Evolutionary conservation across 139 green algal species (phyloP).

Genomic region (Eudorina sp.): DNA sequence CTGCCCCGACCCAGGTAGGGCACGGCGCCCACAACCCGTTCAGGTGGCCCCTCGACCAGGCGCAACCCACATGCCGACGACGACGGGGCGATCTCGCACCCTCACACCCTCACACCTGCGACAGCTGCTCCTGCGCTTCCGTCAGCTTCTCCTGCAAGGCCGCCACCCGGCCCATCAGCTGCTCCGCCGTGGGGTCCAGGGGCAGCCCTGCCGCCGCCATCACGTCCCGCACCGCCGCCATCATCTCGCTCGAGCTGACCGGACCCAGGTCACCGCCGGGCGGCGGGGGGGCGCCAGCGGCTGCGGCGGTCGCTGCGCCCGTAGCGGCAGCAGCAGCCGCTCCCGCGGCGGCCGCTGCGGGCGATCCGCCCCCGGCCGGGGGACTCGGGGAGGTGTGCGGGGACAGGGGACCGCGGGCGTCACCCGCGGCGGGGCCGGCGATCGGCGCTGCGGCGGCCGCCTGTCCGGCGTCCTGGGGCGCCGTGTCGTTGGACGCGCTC

Average conservation of each 20-base stretch:
- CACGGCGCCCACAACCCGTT: not conserved
- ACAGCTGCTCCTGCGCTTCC: not conserved
- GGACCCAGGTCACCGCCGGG: not conserved
- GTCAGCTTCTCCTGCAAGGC: conserved; percentile 60
- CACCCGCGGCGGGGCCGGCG: not conserved
- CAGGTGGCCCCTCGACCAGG: not conserved
- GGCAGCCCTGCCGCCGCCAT: conserved; percentile 75
- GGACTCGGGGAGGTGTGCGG: too few relatives aligned
- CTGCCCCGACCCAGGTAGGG: too few relatives aligned
- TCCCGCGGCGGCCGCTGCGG: not conserved
- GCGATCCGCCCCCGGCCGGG: too few relatives aligned
- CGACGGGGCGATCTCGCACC: too few relatives aligned
- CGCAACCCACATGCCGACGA: too few relatives aligned
- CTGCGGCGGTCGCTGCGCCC: not conserved
- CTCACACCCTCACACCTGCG: not conserved
- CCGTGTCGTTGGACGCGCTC: not conserved
- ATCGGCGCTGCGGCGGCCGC: not conserved
- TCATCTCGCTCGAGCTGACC: conserved; percentile 62
- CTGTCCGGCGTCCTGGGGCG: not conserved
- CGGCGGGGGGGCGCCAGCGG: not conserved
- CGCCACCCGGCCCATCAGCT: conserved; percentile 67
- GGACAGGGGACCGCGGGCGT: not conserved
- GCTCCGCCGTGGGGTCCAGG: conserved; percentile 58
- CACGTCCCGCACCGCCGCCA: conserved; percentile 74
- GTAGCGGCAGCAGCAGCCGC: not conserved